A percentile compares a stretch with the other conserved stretches of the same genome.
Conservation (phyloP, 331 rosid species). For the Rosa hybrid region DNA sequence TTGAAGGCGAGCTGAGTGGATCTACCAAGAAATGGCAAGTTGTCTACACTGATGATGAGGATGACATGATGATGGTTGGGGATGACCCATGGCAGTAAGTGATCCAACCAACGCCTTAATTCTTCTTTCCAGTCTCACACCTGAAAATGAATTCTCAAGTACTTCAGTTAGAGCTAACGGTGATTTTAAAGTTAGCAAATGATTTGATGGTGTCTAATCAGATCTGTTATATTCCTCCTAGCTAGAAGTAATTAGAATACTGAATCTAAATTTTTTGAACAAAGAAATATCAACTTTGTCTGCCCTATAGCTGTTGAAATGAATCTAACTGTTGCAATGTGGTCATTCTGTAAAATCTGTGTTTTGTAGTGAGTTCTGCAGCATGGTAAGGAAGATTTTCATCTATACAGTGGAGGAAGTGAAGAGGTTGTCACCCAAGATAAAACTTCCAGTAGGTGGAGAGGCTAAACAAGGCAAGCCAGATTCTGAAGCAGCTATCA, state of each 20-base stretch:
- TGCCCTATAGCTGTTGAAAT: neutral
- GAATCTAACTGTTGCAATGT: neutral
- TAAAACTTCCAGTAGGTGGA: constrained; percentile 52
- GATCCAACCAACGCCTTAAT: constrained; percentile 23
- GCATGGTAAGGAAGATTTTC: constrained; percentile 88
- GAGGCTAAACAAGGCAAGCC: constrained; percentile 56
- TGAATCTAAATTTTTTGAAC: neutral
- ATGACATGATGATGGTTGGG: constrained; percentile 98
- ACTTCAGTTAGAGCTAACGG: neutral
- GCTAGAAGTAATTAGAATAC: neutral
- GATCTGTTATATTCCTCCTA: neutral
- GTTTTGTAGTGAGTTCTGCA: constrained; percentile 86
- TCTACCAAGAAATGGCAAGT: constrained; percentile 84
- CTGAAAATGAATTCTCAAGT: neutral
- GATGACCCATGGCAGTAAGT: constrained; percentile 99
- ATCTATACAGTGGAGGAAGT: constrained; percentile 90
- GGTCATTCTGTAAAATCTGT: constrained; percentile 2
- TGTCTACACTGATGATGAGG: constrained; percentile 94
- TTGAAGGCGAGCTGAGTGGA: constrained; percentile 76
- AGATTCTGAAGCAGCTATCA: constrained; percentile 65
- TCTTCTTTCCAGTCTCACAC: constrained; percentile 3
- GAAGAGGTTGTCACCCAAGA: constrained; percentile 84
- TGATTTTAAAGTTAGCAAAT: neutral
- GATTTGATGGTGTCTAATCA: constrained; percentile 1
- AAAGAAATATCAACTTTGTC: neutral